These are phyloP conservation scores for Lachancea sp. DNA, from an alignment of 805 yeast genomes.

Conservation along the genomic window DNA sequence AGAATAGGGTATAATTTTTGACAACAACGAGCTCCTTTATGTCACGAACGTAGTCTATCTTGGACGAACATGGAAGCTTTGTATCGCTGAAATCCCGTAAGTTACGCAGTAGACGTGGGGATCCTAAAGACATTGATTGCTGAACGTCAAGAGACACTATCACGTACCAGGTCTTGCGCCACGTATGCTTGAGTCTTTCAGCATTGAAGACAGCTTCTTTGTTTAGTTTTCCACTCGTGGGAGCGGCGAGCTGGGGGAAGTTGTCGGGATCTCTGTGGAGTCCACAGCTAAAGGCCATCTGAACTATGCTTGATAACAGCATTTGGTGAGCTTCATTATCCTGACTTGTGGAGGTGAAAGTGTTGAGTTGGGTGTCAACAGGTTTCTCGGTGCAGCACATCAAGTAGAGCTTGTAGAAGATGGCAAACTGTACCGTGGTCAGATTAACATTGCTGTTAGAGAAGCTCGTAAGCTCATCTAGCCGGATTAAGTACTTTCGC, in stretches of 20 bases:
- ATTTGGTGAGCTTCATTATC: conserved; percentile 57
- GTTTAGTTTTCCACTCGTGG: conserved; percentile 11
- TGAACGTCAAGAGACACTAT: conserved; percentile 38
- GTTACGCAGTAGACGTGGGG: conserved; percentile 35
- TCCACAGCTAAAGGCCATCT: conserved; percentile 64
- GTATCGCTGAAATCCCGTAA: conserved; percentile 39
- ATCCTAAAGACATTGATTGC: conserved; percentile 38
- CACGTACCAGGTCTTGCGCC: conserved; percentile 56
- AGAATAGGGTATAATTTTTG: conserved; percentile 41
- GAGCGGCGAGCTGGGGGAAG: conserved; percentile 38
- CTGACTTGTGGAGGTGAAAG: conserved; percentile 21
- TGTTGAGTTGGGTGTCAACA: conserved; percentile 12
- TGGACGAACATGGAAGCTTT: conserved; percentile 36
- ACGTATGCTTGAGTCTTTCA: conserved; percentile 39
- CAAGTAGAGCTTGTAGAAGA: conserved; percentile 50
- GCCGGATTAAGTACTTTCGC: conserved; percentile 28
- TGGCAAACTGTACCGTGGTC: conserved; percentile 50
- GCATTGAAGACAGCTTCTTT: conserved; percentile 26
- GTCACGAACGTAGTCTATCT: conserved; percentile 34
- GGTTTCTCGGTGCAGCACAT: conserved; percentile 47
- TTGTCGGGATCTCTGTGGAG: conserved; percentile 60
- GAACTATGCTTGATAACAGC: conserved; percentile 49
- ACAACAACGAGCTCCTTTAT: conserved; percentile 43
- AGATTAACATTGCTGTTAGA: conserved; percentile 31
- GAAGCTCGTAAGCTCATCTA: conserved; percentile 31